Evolutionary conservation across 257 asterid species (phyloP).

Genomic region (Capsicum baccatum): DNA sequence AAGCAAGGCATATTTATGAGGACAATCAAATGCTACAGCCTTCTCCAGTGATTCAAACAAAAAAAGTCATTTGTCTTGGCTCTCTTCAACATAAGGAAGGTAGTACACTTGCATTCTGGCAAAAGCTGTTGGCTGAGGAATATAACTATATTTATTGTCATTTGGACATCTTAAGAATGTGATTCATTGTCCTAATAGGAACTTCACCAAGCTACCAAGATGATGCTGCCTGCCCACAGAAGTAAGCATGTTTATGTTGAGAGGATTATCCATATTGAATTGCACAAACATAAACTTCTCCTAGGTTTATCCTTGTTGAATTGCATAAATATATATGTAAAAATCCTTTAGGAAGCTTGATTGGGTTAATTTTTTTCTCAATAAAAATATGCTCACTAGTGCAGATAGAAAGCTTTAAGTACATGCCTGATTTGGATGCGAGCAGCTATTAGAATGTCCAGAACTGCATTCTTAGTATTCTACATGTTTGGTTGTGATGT

Average conservation of each 20-base stretch:
- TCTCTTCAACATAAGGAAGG: constrained; percentile 48
- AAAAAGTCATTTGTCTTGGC: constrained; percentile 38
- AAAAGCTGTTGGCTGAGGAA: constrained; percentile 32
- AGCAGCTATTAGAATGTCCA: background rate
- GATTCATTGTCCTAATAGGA: constrained; percentile 54
- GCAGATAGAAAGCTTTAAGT: constrained; percentile 3
- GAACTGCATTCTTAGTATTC: constrained; percentile 6
- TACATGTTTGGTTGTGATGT: constrained; percentile 15
- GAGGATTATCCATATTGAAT: constrained; percentile 16
- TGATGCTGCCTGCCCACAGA: constrained; percentile 50
- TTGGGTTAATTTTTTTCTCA: background rate
- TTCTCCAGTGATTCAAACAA: constrained; percentile 45
- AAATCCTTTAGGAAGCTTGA: constrained; percentile 9
- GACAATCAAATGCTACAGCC: constrained; percentile 47
- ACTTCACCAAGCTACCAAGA: constrained; percentile 44
- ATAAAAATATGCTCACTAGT: background rate
- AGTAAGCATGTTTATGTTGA: constrained; percentile 49
- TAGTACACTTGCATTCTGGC: constrained; percentile 34
- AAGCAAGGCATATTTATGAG: constrained; percentile 51
- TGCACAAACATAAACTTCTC: background rate
- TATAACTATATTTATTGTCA: constrained; percentile 30
- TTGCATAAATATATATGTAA: background rate
- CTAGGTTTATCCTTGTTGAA: constrained; percentile 27
- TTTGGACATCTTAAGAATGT: constrained; percentile 28
- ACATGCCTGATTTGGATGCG: constrained; percentile 7